Percentiles rank a stretch among this genome's conserved stretches.
Evolutionary conservation across 139 green algal species (phyloP).

Genomic region (Coccomyxa sp.): DNA sequence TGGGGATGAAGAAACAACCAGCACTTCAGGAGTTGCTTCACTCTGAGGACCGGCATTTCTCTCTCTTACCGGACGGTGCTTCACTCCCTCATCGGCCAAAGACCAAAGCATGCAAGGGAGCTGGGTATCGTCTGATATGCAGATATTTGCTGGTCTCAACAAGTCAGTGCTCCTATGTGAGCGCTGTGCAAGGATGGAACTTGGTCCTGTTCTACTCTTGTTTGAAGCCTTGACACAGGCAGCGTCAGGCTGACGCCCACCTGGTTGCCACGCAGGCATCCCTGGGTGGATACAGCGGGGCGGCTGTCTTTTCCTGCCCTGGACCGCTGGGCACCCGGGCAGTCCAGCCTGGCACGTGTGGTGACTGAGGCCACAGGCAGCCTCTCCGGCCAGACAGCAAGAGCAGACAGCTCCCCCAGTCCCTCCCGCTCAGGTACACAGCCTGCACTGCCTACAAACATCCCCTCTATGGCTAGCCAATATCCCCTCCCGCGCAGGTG

Average conservation of each 20-base stretch:
- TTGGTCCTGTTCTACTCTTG: too few species aligned
- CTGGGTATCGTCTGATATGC: too few species aligned
- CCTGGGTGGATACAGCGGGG: conserved; percentile 40
- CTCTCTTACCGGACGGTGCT: background rate
- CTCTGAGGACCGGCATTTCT: background rate
- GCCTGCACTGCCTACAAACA: too few species aligned
- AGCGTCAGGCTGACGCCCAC: conserved; percentile 22
- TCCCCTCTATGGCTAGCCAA: too few species aligned
- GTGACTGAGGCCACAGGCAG: conserved; percentile 32
- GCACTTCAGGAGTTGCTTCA: background rate
- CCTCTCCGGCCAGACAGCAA: background rate
- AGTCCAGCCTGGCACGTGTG: conserved; percentile 28
- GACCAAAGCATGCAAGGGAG: too few species aligned
- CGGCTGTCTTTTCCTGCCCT: conserved; percentile 25
- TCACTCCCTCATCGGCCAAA: background rate
- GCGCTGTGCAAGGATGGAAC: too few species aligned
- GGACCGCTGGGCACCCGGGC: conserved; percentile 14
- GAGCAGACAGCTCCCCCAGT: background rate
- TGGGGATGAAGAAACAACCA: background rate
- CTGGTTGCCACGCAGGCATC: conserved; percentile 45
- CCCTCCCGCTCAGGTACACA: background rate
- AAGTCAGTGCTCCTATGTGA: too few species aligned
- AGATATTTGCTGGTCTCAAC: too few species aligned
- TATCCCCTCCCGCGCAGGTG: too few species aligned
- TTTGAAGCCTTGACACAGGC: too few species aligned